Evolutionary conservation across 306 rosid species (phyloP).

Genomic region (Luffa aegyptiaca): DNA sequence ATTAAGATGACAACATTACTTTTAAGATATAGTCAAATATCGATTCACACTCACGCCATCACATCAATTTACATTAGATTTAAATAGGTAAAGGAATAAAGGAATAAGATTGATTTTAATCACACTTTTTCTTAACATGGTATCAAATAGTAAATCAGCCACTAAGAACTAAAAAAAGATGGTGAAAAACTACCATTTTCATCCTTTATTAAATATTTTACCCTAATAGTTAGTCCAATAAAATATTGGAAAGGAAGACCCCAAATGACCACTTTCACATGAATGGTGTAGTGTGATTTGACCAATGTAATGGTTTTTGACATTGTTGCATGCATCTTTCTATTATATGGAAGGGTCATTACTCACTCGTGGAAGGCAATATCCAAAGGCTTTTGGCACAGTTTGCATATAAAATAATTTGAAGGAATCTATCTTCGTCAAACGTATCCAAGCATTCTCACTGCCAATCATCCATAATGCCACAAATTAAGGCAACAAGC

Average conservation of each 20-base stretch:
- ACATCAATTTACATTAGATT: not conserved
- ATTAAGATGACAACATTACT: not conserved
- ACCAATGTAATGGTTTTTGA: not conserved
- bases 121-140: not conserved
- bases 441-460: not conserved
- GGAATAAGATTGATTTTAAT: not conserved
- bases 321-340: not conserved
- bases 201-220: not conserved
- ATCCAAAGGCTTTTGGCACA: not conserved
- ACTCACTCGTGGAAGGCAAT: not conserved
- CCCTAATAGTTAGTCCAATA: not conserved
- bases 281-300: not conserved
- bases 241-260: not conserved
- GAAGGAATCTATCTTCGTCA: not conserved
- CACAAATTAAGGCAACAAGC: not conserved
- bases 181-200: not conserved
- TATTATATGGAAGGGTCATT: not conserved
- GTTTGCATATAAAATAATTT: not conserved
- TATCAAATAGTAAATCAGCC: not conserved
- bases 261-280: not conserved
- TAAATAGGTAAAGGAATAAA: not conserved
- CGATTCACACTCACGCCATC: not conserved
- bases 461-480: not conserved
- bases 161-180: not conserved
- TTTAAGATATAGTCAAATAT: not conserved